Evolutionary conservation across 2,329 filamentous ascomycete species (phyloP), one percentile per base, ranked within the genome.

Genomic region (Talaromyces atroroseus): DNA sequence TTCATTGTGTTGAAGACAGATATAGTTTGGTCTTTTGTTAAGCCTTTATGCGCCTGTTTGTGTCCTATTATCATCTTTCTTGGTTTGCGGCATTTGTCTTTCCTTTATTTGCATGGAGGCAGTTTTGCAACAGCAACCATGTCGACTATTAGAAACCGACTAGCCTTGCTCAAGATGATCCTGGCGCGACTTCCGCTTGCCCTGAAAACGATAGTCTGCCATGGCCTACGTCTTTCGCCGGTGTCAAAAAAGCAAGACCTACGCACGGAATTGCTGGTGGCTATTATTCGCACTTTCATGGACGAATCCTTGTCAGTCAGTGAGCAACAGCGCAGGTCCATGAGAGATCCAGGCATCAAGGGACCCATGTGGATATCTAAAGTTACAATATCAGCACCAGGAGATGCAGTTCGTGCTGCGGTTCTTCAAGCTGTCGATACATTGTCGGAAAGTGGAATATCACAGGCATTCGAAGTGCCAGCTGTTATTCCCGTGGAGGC

Each of bases 281-380:
- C 83, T 24, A 74, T 94, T 16, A 70, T 96, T n/a, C 86, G 89
- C 20, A 82, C 82, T 0, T 76, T 90, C 54, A 69, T 90, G 52
- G 68, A 70, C 14, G 73, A 76, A 2, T 70, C 72, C 1, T 74
- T 72, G 16, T 77, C 83, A 24, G 73, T 95, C 23, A 76, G 80
- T 0, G 80, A 83, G 59, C 73, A 81, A 6, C 92, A 96, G 71
- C 76, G 73, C 44, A 64, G 82, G n/a, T 81, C 82, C 1, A 73
- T 82, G 46, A 82, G 78, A 57, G 87, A 88, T 54, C 81, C 81
- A 0, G 84, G 83, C 0, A 77, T 95, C 66, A 91, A 89, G 67
- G 90, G 90, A 3, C 82, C 82, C 46, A 84, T 94, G 61, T 96
- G 92, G 92, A 79, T 95, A 23, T 86, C 85, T 64, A 87, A 83